Base-by-base conservation (phyloP, 176 grass and related monocot genomes). In the Carex pumila region DNA sequence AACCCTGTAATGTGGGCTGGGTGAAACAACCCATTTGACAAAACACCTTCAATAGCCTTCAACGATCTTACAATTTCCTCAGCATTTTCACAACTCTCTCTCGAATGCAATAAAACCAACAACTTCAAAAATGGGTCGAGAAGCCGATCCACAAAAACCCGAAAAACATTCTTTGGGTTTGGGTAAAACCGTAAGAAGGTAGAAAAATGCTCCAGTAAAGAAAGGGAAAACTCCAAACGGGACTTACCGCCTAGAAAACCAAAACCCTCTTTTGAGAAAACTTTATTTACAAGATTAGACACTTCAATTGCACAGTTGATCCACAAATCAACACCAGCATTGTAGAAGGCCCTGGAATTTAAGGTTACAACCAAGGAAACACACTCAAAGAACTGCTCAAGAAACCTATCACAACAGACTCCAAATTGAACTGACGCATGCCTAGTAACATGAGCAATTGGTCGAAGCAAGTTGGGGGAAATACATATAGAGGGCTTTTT, bases 161-260 rank as follows among this genome's bases (percentile, higher is more conserved):
- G 76, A 89, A 95, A 94, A 84, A 99, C 81, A 87, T 98, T 95
- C 87, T 93, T 99, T 7, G 93, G 96, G 80, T 94, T 99, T 83
- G 93, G 88, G 43, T 94, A 86, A 71, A 91, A 95, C 61, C 90
- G 90, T 49, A 99, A 82, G 71, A 95, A 99, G 57, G 83, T 86
- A 74, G 91, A 86, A 83, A 95, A 94, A 75, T 99, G 86, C 84
- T 86, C 88, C 6, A 99, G 88, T 37, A 99, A 80, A 86, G 86
- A 90, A 79, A 84, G 61, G 71, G 77, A 83, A 92, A 99, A 83
- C 41, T 85, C 79, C 53, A 57, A 79, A 84, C 89, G 50, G 71
- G 89, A 56, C 84, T 83, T 61, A 22, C 59, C 70, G 60, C 62
- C 54, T 45, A 52, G 54, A 87, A 63, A 91, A 65, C 79, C 56